A percentile compares a stretch with the other conserved stretches of the same genome.
These are phyloP conservation scores for Cenchrus americanus DNA, from an alignment of 176 grass and related monocot species.

Conservation along the genomic window DNA sequence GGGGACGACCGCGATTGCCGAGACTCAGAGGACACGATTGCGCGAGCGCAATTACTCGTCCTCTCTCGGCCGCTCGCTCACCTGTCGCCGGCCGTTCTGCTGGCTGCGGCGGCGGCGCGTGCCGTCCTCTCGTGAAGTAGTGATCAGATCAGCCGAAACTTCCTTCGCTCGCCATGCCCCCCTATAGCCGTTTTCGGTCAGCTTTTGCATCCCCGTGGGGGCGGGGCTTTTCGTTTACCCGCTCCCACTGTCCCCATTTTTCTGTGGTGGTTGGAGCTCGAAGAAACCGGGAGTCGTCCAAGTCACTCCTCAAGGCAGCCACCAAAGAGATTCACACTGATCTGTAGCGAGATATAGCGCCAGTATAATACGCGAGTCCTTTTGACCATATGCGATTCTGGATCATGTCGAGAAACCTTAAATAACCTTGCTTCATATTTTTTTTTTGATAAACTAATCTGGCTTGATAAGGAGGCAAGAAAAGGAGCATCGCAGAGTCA, in stretches of 20 bases:
- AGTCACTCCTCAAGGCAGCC: too few species aligned
- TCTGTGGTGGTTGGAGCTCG: neutral
- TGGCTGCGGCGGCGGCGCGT: neutral
- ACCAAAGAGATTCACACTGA: neutral
- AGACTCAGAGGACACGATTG: neutral
- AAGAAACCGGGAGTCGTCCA: neutral
- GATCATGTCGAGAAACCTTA: neutral
- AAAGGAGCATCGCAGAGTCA: neutral
- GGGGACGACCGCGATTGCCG: neutral
- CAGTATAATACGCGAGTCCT: neutral
- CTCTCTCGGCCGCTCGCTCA: neutral
- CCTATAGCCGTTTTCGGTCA: neutral
- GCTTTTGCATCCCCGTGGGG: neutral
- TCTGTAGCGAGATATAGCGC: neutral
- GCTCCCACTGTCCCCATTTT: neutral
- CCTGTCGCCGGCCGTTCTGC: neutral
- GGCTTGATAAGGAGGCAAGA: neutral
- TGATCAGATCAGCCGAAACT: neutral
- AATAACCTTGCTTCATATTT: neutral
- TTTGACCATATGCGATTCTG: neutral
- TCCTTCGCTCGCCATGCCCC: neutral
- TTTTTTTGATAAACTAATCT: neutral
- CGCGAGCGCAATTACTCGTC: conserved; percentile 13
- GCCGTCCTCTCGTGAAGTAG: neutral
- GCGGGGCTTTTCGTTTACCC: neutral